These are phyloP conservation scores for Nitzschia putrida DNA, from an alignment of 108 stramenopile genomes.

Conservation along the genomic window DNA sequence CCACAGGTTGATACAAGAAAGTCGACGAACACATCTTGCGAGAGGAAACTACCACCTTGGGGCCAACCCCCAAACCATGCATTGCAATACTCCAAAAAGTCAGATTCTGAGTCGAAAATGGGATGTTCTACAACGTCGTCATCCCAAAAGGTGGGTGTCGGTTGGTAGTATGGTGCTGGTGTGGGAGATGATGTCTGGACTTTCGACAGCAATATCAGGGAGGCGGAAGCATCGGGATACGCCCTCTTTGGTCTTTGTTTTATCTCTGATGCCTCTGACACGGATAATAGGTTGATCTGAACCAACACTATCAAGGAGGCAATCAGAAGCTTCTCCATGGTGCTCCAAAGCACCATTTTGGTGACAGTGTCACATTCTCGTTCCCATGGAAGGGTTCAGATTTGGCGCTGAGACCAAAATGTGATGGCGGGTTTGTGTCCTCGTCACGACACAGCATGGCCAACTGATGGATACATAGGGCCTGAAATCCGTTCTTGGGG, in stretches of 20 bases:
- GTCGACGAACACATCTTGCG: slow-evolving; percentile 9
- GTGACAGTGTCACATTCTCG: too few species aligned
- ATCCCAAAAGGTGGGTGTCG: too few species aligned
- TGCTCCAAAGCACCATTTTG: too few species aligned
- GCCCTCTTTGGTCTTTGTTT: not conserved
- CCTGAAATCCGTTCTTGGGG: too few species aligned
- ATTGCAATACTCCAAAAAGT: slow-evolving; percentile 21
- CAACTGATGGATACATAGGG: too few species aligned
- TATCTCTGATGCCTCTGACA: not conserved
- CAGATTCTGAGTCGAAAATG: slow-evolving; percentile 2
- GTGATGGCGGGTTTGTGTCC: too few species aligned
- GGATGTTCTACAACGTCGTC: slow-evolving; percentile 7
- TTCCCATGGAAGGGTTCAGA: too few species aligned
- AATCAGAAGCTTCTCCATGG: too few species aligned
- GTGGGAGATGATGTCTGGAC: too few species aligned
- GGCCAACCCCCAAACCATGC: not conserved
- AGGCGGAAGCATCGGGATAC: not conserved
- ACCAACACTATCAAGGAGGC: not conserved
- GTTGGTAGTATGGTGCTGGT: too few species aligned
- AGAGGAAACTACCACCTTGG: not conserved
- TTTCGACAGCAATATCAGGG: not conserved
- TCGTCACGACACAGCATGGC: too few species aligned
- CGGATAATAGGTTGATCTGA: not conserved
- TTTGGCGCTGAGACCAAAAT: too few species aligned
- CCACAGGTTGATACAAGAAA: slow-evolving; percentile 7